These are phyloP conservation scores for Phycomyces blakesleeanus DNA, from an alignment of 192 early-diverging fungal species.

Conservation along the genomic window DNA sequence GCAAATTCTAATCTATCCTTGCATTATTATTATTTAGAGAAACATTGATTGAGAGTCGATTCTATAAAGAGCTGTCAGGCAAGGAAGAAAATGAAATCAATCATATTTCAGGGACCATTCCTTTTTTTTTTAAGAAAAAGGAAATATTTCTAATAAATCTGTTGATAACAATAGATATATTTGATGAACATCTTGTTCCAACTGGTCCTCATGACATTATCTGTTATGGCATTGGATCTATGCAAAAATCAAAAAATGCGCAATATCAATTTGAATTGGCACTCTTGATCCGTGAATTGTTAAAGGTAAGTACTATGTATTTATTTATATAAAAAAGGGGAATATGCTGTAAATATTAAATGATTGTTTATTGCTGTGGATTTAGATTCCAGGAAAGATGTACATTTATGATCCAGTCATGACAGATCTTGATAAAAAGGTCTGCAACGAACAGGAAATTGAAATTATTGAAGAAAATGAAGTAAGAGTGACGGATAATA, in stretches of 20 bases:
- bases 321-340: neutral
- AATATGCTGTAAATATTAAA: neutral
- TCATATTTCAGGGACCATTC: too few species aligned
- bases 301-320: constrained; percentile 22
- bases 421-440: constrained; percentile 30
- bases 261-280: constrained; percentile 36
- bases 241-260: constrained; percentile 32
- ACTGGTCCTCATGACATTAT: constrained; percentile 25
- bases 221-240: constrained; percentile 38
- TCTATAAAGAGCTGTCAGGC: constrained; percentile 18
- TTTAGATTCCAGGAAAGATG: constrained; percentile 25
- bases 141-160: neutral
- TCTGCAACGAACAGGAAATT: constrained; percentile 17
- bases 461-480: constrained; percentile 32
- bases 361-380: neutral
- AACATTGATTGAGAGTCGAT: constrained; percentile 11
- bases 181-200: constrained; percentile 14
- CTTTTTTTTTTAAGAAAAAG: too few species aligned
- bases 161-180: neutral
- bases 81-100: neutral
- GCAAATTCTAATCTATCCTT: neutral
- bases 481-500: constrained; percentile 5
- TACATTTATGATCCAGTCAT: constrained; percentile 38
- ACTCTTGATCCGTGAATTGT: constrained; percentile 17
- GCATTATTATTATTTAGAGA: constrained; percentile 5